Conservation (phyloP, 371 early-diverging fungal genomes). For the Basidiobolus meristosporus region DNA sequence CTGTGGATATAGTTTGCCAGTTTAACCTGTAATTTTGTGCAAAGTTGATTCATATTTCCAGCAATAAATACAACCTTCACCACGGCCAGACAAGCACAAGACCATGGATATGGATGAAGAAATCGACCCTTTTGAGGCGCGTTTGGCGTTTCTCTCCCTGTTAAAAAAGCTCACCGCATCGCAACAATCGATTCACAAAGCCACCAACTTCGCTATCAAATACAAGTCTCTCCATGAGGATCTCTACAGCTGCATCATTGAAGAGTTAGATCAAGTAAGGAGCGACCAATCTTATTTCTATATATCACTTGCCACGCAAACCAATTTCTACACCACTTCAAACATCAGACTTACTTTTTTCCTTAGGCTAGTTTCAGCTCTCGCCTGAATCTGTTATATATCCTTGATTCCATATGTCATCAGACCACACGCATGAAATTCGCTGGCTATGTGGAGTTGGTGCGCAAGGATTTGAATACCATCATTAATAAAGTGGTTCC, state of each 20-base stretch:
- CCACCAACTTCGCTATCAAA: slow-evolving; percentile 41
- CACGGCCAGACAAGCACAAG: too few relatives aligned
- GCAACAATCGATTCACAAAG: slow-evolving; percentile 51
- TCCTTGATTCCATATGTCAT: slow-evolving; percentile 45
- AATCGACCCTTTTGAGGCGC: slow-evolving; percentile 61
- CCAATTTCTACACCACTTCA: too few relatives aligned
- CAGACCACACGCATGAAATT: slow-evolving; percentile 27
- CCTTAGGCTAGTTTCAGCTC: slow-evolving; percentile 32
- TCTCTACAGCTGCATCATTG: slow-evolving; percentile 50
- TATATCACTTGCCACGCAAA: too few relatives aligned
- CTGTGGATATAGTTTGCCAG: too few relatives aligned
- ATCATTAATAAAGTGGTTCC: slow-evolving; percentile 39
- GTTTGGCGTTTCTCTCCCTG: slow-evolving; percentile 33
- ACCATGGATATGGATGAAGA: too few relatives aligned
- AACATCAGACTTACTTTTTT: not conserved
- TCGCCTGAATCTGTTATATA: slow-evolving; percentile 51
- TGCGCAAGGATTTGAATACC: slow-evolving; percentile 25
- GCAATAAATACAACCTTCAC: too few relatives aligned
- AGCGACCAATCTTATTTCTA: too few relatives aligned
- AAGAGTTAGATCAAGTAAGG: slow-evolving; percentile 44
- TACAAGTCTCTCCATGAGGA: slow-evolving; percentile 43
- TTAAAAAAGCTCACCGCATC: slow-evolving; percentile 52
- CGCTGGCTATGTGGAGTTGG: slow-evolving; percentile 31
- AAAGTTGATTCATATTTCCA: too few relatives aligned
- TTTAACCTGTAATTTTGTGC: too few relatives aligned